Percentiles rank a stretch among this genome's conserved stretches.
Evolutionary conservation across 1,139 yeast species (phyloP).

Genomic region (Yamadazyma trypodendri): DNA sequence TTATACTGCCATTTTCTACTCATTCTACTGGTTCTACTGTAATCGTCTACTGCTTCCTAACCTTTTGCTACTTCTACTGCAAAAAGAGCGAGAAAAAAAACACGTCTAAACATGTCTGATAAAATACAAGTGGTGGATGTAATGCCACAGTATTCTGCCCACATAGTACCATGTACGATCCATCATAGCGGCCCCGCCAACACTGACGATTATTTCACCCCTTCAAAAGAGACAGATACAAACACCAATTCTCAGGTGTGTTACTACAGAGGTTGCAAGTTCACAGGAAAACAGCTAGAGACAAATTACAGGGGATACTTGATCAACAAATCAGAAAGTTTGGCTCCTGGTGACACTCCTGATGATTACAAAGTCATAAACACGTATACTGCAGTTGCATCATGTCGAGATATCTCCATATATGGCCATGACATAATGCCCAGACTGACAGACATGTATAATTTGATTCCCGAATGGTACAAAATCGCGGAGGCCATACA

Average conservation of each 20-base stretch:
- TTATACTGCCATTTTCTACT: too few relatives aligned
- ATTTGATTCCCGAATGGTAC: conserved; percentile 34
- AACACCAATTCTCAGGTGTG: conserved; percentile 22
- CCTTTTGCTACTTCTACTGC: too few relatives aligned
- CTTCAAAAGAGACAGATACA: conserved; percentile 24
- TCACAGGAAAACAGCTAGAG: conserved; percentile 29
- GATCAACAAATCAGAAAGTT: conserved; percentile 29
- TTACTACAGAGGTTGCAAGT: conserved; percentile 41
- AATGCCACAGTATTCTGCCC: conserved; percentile 21
- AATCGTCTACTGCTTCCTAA: too few relatives aligned
- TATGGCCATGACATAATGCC: conserved; percentile 43
- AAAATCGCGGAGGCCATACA: conserved; percentile 33
- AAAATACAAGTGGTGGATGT: conserved; percentile 11
- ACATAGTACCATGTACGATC: conserved; percentile 40
- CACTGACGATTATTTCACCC: conserved; percentile 35
- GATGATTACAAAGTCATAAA: conserved; percentile 25
- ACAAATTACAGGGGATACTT: conserved; percentile 31
- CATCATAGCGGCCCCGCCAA: conserved; percentile 40
- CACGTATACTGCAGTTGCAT: conserved; percentile 31
- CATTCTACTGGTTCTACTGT: too few relatives aligned
- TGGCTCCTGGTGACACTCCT: conserved; percentile 20
- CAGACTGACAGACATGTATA: conserved; percentile 33
- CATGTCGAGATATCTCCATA: conserved; percentile 27
- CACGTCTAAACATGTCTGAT: conserved; percentile 13
- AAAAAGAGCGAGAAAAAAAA: too few relatives aligned